These are phyloP conservation scores for Verticillium isaacii DNA, from an alignment of 2,329 filamentous ascomycete species.

Conservation along the genomic window DNA sequence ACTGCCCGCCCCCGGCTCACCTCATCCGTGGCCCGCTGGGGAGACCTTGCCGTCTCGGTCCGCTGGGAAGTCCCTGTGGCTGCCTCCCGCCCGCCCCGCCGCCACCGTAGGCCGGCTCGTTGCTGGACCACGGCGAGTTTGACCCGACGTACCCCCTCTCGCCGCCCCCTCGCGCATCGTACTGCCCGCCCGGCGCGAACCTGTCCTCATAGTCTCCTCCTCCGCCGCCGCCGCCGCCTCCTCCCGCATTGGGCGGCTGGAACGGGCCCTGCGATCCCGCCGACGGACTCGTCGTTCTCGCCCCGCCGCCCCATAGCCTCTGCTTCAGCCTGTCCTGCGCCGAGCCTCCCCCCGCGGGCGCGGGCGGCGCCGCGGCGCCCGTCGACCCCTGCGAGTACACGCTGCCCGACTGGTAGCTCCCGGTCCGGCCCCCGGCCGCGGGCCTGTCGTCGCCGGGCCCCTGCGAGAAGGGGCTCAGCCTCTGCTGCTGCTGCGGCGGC, in stretches of 20 bases:
- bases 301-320: constrained; percentile 64
- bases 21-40: constrained; percentile 33
- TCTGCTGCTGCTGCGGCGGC: constrained; percentile 17
- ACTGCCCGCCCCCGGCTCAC: constrained; percentile 18
- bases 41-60: constrained; percentile 30
- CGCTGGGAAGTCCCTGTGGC: constrained; percentile 37
- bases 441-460: constrained; percentile 43
- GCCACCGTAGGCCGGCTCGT: constrained; percentile 32
- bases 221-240: constrained; percentile 15
- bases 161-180: constrained; percentile 26
- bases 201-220: constrained; percentile 37
- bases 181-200: constrained; percentile 40
- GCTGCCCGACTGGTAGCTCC: constrained; percentile 63
- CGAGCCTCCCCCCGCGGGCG: constrained; percentile 39
- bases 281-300: constrained; percentile 52
- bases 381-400: constrained; percentile 20
- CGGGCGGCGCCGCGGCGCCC: constrained; percentile 28
- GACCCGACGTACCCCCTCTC: constrained; percentile 37
- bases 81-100: constrained; percentile 25
- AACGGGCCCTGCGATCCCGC: constrained; percentile 36
- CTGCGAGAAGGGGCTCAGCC: constrained; percentile 26
- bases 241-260: constrained; percentile 31
- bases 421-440: constrained; percentile 67
- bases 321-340: constrained; percentile 83
- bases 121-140: constrained; percentile 42